Base-by-base conservation (phyloP, 257 asterid species). In the Capsicum baccatum region DNA sequence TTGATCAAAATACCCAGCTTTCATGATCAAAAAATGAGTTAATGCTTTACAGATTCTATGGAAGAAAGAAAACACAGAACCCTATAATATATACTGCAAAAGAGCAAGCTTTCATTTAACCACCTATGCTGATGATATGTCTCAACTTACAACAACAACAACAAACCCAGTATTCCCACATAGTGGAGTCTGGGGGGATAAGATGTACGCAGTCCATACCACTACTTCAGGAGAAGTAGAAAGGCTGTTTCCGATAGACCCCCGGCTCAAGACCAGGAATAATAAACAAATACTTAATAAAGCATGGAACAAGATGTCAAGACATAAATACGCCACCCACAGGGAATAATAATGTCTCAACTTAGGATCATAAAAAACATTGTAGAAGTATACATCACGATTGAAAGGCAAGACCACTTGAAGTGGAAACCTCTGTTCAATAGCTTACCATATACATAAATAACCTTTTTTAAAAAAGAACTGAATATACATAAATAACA, bases 1-100 rank as follows among this genome's bases (percentile, higher is more conserved):
- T 82, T 68, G 81, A 83, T 50, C 83, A 86, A 55, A 87, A 76
- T 48, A 15, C 64, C 11, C 50, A 19, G 56, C 73, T 79, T 80
- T 79, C 21, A 84, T 2, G n/a, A 66, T 76, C 21, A 52, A 73
- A 73, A 73, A 47, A 54, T 54, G 82, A 54, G 62, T 55, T 78
- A 54, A 54, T 8, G 79, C 47, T 33, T 60, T 83, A 54, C 33
- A 35, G 52, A 68, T n/a, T 50, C 8, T 52, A 71, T 17, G 63
- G 58, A 56, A 35, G 26, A 55, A 83, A 67, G 69, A 83, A 67
- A 4, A 74, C 21, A 74, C 81, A 74, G 59, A 64, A 55, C 0
- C 44, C 21, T 54, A 68, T 42, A 78, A 60, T 26, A 62, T 54
- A 81, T 6, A 66, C 55, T 64, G 59, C 12, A 37, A 62, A 82